Base-by-base conservation (phyloP, 2,329 filamentous ascomycete genomes). In the Waltergamsia citrina region DNA sequence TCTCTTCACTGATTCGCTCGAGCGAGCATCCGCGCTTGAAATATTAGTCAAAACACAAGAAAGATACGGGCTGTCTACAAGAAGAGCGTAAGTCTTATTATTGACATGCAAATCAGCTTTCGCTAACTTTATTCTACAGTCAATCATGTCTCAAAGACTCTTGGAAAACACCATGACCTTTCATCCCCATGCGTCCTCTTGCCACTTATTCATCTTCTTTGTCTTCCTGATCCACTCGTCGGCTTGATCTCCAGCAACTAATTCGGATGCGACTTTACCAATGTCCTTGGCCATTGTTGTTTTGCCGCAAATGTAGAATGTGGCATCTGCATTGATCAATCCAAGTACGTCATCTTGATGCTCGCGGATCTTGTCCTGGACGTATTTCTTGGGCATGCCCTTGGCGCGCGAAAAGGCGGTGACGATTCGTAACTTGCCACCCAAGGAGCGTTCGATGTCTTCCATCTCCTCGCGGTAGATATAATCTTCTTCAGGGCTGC, bases 161-260 rank as follows among this genome's bases (percentile, higher is more conserved):
- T 15, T 27, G 16, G 12, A 14, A 7, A 7, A 27, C 6, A 27
- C 25, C 25, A 27, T 6, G n/a, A 12, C 9, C 16, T 7, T 12
- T 26, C 23, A 33, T 15, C 32, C 18, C 32, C 32, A 34, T 1
- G 28, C 32, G 28, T 34, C 32, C 15, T 34, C 32, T 12, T 34
- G 32, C 22, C 22, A 34, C 16, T 23, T 34, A 11, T 12, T 28
- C 4, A 9, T 27, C 32, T 28, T 34, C 25, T 23, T 34, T 24
- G n/a, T n/a, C 3, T 26, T 26, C 3, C 16, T 10, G 14, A 16
- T 27, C 32, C 32, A 34, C 17, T 28, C 12, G 14, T n/a, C 24
- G 8, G 15, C 32, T 12, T n/a, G 25, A 12, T 15, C 6, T 12
- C 25, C 25, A 24, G 9, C 15, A 11, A 26, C 28, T 12, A 19